Percentiles rank a stretch among this genome's conserved stretches.
Evolutionary conservation across 2,329 filamentous ascomycete genomes (phyloP).

Genomic region (Mycosphaerella arachidis): DNA sequence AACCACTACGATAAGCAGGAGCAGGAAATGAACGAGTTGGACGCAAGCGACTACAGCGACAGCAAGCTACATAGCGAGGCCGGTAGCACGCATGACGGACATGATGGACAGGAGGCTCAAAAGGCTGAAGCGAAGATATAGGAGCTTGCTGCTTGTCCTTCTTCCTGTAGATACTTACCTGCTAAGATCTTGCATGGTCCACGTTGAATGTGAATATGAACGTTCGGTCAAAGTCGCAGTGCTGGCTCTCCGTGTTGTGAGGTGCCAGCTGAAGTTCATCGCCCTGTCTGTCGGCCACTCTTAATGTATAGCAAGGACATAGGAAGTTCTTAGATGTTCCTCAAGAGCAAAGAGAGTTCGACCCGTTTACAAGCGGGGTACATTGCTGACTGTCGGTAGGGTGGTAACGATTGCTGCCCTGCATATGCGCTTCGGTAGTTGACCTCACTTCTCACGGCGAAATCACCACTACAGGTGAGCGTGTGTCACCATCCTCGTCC

Average conservation of each 20-base stretch:
- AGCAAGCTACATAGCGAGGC: slow-evolving; percentile 16
- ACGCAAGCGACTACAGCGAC: slow-evolving; percentile 24
- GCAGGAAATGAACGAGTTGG: slow-evolving; percentile 49
- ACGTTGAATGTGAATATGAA: not conserved
- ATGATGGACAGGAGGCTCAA: slow-evolving; percentile 1
- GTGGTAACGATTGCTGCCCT: too few relatives aligned
- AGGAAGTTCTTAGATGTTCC: too few relatives aligned
- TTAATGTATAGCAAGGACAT: too few relatives aligned
- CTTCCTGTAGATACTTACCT: not conserved
- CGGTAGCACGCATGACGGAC: slow-evolving; percentile 4
- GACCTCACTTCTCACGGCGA: not conserved
- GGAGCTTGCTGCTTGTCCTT: not conserved
- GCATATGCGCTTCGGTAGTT: not conserved
- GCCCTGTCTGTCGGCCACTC: too few relatives aligned
- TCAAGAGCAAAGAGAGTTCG: too few relatives aligned
- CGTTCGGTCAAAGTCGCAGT: not conserved
- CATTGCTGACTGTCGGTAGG: too few relatives aligned
- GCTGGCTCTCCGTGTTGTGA: too few relatives aligned
- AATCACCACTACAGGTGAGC: not conserved
- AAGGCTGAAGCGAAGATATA: slow-evolving; percentile 11
- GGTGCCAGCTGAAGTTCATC: too few relatives aligned
- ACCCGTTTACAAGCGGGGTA: too few relatives aligned
- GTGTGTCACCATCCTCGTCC: not conserved
- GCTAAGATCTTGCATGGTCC: not conserved
- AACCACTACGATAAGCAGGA: slow-evolving; percentile 45